Base-by-base conservation (phyloP, 176 grass and related monocot species). In the Tillandsia leiboldiana region DNA sequence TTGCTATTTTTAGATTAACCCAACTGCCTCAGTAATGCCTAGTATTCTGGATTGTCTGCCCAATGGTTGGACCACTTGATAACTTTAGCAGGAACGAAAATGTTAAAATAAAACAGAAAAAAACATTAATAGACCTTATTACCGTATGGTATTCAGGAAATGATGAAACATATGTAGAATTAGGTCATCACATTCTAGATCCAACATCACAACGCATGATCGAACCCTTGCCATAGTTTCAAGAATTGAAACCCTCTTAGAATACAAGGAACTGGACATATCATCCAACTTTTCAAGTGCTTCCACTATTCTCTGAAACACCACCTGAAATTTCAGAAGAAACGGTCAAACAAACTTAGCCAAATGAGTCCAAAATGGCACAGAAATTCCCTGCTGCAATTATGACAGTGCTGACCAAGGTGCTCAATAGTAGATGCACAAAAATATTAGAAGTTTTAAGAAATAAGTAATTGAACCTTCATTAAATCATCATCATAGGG, bases 131-230 rank as follows among this genome's bases (percentile, higher is more conserved):
- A 18, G 56, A 61, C 13, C 2, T 84, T 22, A 67, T 58, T 81
- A 92, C 86, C 70, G 83, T 78, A 81, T 22, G 20, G 81, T 73
- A 69, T 75, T 87, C 65, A 90, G 73, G 53, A 96, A 87, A 79
- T 96, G 79, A 20, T 47, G 61, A 77, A 96, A 96, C 51, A 91
- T 85, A 9, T 92, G 64, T 12, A 76, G 22, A 77, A 92, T 85
- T 29, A 92, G 47, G 72, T 87, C 79, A 49, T 96, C 89, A 50
- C 90, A 85, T 14, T 90, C 86, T 53, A 96, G 84, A 59, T 96
- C 93, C 69, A 96, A 73, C 93, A 96, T 96, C 64, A 92, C 61
- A 57, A 87, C 83, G 63, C 86, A 96, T 13, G 81, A 92, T 12
- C 77, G 82, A 28, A 90, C 84, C 77, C 83, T 89, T 62, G 93